Evolutionary conservation across 1,284 basidiomycete species (phyloP).

Genomic region (Sanguinoderma infundibulare): DNA sequence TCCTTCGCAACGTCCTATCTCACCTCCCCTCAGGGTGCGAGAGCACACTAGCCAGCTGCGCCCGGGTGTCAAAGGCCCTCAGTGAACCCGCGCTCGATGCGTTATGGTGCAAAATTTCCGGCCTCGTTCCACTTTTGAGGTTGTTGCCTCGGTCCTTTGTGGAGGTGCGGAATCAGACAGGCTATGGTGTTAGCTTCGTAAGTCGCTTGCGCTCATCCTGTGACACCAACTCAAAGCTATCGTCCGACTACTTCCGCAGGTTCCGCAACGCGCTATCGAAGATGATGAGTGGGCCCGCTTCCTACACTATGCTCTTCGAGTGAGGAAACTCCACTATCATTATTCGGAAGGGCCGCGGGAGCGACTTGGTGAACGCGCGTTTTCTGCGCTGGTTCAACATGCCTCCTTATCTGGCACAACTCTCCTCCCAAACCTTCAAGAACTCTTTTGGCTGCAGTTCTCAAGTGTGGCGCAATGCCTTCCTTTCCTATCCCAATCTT

Average conservation of each 20-base stretch:
- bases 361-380: conserved; percentile 9
- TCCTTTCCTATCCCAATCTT: conserved; percentile 17
- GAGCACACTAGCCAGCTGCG: conserved; percentile 6
- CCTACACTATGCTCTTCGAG: conserved; percentile 14
- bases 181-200: background rate
- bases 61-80: conserved; percentile 8
- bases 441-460: conserved; percentile 22
- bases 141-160: conserved; percentile 4
- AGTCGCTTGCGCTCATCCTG: background rate
- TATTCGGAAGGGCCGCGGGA: conserved; percentile 11
- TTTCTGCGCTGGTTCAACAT: conserved; percentile 14
- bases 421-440: conserved; percentile 18
- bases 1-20: conserved; percentile 16
- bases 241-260: background rate
- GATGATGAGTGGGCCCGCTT: conserved; percentile 17
- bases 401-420: conserved; percentile 8
- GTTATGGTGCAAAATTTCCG: conserved; percentile 19
- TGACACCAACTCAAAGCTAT: background rate
- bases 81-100: conserved; percentile 22
- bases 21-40: conserved; percentile 8
- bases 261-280: background rate
- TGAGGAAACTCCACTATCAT: conserved; percentile 19
- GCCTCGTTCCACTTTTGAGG: conserved; percentile 10
- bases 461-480: conserved; percentile 12
- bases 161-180: background rate